Percentiles rank a stretch among this genome's conserved stretches.
phyloP scores from a whole-genome alignment of 306 rosid genomes.

The Vachellia collinsii region DNA sequence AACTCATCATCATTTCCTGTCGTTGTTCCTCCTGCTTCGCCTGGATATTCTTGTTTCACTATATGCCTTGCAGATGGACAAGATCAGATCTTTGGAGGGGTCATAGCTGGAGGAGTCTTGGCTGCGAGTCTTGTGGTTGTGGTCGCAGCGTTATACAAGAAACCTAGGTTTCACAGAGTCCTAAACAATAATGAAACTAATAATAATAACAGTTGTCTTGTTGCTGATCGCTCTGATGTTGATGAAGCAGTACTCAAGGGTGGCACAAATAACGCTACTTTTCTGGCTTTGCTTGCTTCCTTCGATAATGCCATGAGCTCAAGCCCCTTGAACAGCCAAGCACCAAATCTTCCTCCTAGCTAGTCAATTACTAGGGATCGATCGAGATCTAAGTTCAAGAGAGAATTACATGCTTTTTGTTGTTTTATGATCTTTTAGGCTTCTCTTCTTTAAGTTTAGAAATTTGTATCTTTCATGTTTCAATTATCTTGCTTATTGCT shows the following conservation, averaged over 20 bases:
- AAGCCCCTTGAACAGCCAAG: not conserved
- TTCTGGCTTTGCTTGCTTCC: not conserved
- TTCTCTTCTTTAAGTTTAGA: not conserved
- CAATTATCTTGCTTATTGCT: not conserved
- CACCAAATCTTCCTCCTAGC: not conserved
- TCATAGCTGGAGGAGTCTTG: constrained; percentile 48
- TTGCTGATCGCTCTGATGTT: not conserved
- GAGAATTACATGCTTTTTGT: not conserved
- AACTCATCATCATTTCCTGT: not conserved
- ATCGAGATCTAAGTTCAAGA: not conserved
- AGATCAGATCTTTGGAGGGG: constrained; percentile 64
- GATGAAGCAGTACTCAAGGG: not conserved
- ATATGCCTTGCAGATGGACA: constrained; percentile 44
- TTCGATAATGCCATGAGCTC: not conserved
- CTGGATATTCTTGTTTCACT: constrained; percentile 41
- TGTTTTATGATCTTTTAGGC: not conserved
- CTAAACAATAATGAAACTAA: not conserved
- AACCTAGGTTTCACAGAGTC: constrained; percentile 36
- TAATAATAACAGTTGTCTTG: not conserved
- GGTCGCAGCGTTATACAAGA: constrained; percentile 37
- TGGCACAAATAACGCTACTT: not conserved
- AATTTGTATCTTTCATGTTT: not conserved
- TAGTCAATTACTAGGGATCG: too few relatives aligned
- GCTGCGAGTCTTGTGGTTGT: constrained; percentile 53
- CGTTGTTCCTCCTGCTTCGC: not conserved